These are phyloP conservation scores for Fusarium phyllophilum DNA, from an alignment of 2,329 filamentous ascomycete genomes.

Conservation along the genomic window DNA sequence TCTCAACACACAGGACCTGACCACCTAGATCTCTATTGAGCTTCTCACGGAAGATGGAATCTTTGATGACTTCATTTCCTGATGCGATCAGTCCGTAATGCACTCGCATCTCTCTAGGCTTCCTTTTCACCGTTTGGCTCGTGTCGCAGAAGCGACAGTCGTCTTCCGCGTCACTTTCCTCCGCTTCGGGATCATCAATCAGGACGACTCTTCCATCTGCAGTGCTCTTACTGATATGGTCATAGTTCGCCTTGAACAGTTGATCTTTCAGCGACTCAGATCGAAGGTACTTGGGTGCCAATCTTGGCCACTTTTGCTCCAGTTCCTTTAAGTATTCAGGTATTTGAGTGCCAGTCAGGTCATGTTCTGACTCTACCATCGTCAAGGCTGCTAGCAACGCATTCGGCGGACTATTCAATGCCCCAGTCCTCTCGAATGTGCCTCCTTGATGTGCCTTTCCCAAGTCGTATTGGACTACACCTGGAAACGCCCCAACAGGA, in stretches of 20 bases:
- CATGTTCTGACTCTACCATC: background rate
- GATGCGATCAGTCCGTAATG: background rate
- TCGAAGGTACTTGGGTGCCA: background rate
- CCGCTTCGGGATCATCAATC: background rate
- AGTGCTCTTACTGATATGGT: accelerated
- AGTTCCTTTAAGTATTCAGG: background rate
- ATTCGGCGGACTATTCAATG: background rate
- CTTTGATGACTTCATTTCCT: background rate
- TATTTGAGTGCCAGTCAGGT: background rate
- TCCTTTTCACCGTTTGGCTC: background rate
- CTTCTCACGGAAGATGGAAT: background rate
- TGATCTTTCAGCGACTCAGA: background rate
- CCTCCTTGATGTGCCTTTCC: background rate
- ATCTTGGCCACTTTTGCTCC: background rate
- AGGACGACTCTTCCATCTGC: accelerated
- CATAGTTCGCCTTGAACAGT: accelerated
- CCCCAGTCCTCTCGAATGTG: background rate
- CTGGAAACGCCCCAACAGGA: background rate
- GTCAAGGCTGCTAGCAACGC: background rate
- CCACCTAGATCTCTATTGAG: background rate
- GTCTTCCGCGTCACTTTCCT: background rate
- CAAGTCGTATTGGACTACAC: background rate
- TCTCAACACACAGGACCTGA: background rate
- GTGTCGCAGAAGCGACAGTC: background rate
- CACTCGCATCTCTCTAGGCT: background rate